These are phyloP conservation scores for Aspergillus ruber DNA, from an alignment of 2,329 filamentous ascomycete genomes.

Conservation along the genomic window DNA sequence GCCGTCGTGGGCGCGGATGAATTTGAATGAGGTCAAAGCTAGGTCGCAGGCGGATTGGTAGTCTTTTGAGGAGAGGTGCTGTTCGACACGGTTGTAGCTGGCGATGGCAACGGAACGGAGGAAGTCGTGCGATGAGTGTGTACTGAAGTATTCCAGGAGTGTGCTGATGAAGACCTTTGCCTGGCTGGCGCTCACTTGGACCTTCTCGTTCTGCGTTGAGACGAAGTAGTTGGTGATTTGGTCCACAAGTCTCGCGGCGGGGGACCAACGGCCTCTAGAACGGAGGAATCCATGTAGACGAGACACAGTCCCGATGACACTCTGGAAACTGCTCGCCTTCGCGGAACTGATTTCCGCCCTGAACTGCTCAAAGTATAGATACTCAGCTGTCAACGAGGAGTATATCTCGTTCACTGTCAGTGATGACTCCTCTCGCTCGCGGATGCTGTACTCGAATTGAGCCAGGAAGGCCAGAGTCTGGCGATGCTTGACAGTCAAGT, in stretches of 20 bases:
- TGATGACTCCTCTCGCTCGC: constrained; percentile 14
- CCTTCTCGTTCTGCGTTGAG: constrained; percentile 23
- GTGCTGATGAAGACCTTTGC: constrained; percentile 27
- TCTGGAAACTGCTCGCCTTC: constrained; percentile 26
- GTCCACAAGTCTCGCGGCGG: constrained; percentile 22
- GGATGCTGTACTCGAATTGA: constrained; percentile 38
- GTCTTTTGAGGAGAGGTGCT: constrained; percentile 22
- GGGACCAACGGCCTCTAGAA: constrained; percentile 15
- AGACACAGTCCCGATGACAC: constrained; percentile 29
- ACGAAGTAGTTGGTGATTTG: constrained; percentile 29
- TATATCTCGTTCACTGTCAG: constrained; percentile 38
- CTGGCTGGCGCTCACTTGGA: constrained; percentile 19
- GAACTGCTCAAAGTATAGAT: constrained; percentile 36
- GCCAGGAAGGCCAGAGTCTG: constrained; percentile 40
- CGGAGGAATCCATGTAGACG: constrained; percentile 30
- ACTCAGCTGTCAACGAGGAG: constrained; percentile 39
- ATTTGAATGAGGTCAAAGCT: constrained; percentile 27
- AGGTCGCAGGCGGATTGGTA: constrained; percentile 29
- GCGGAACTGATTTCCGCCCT: constrained; percentile 32
- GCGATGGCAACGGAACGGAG: constrained; percentile 33
- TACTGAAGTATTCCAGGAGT: constrained; percentile 29
- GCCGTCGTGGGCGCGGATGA: constrained; percentile 25
- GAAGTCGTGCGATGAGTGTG: constrained; percentile 28
- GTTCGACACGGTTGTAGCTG: constrained; percentile 19
- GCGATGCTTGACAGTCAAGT: constrained; percentile 29